These are phyloP conservation scores for Leishmania braziliensis DNA, from an alignment of 208 protist species.

Conservation along the genomic window DNA sequence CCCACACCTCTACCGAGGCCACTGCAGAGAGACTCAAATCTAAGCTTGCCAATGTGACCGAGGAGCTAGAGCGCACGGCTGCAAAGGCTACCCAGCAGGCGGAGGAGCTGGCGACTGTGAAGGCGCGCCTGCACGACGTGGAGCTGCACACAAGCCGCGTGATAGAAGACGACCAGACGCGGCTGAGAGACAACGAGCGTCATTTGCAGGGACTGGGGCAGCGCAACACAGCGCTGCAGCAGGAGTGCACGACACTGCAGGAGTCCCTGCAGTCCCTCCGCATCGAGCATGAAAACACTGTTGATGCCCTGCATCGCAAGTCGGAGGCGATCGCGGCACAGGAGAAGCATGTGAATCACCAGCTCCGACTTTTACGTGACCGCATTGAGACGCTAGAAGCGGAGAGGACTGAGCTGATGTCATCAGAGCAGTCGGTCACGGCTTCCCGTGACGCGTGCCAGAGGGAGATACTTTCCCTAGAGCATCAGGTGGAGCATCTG, in stretches of 20 bases:
- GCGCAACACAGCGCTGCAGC: slow-evolving; percentile 54
- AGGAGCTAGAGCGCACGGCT: slow-evolving; percentile 41
- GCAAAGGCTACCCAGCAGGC: slow-evolving; percentile 29
- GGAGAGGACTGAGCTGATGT: slow-evolving; percentile 40
- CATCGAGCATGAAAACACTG: slow-evolving; percentile 39
- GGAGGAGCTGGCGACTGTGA: slow-evolving; percentile 31
- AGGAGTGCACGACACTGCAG: slow-evolving; percentile 53
- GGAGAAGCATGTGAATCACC: slow-evolving; percentile 36
- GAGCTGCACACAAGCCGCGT: slow-evolving; percentile 39
- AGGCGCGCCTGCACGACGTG: slow-evolving; percentile 37
- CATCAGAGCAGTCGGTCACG: slow-evolving; percentile 25
- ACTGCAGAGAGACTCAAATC: slow-evolving; percentile 43
- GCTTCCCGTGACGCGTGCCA: slow-evolving; percentile 36
- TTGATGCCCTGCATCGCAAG: slow-evolving; percentile 35
- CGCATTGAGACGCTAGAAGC: slow-evolving; percentile 33
- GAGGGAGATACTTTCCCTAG: slow-evolving; percentile 33
- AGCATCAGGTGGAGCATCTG: slow-evolving; percentile 47
- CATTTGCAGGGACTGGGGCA: slow-evolving; percentile 43
- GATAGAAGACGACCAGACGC: slow-evolving; percentile 32
- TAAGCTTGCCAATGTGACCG: slow-evolving; percentile 29
- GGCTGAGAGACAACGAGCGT: slow-evolving; percentile 39
- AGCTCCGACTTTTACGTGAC: slow-evolving; percentile 40
- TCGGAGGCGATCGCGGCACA: slow-evolving; percentile 33
- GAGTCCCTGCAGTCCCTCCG: slow-evolving; percentile 44
- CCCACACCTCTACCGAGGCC: slow-evolving; percentile 38